These are phyloP conservation scores for Drosera spatulata DNA, from an alignment of 179 eudicot species.

Conservation along the genomic window DNA sequence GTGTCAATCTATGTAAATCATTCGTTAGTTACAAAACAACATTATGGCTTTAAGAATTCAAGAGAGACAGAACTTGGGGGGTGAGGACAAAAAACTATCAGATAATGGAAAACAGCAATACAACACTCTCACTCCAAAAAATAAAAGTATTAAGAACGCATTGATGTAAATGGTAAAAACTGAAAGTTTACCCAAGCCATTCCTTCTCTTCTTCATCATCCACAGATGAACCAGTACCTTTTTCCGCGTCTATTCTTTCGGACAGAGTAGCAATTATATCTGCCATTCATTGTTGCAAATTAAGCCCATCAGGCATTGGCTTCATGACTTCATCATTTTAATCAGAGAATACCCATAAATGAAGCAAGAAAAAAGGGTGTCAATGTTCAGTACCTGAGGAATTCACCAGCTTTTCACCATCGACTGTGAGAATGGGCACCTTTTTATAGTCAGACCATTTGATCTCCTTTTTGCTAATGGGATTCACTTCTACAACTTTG, in stretches of 20 bases:
- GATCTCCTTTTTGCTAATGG: slow-evolving; percentile 92
- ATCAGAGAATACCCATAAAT: background rate
- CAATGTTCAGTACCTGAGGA: slow-evolving; percentile 62
- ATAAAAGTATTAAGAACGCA: slow-evolving; percentile 1
- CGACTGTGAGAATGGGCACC: slow-evolving; percentile 85
- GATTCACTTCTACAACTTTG: slow-evolving; percentile 97
- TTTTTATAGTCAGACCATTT: slow-evolving; percentile 98
- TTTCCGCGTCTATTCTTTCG: slow-evolving; percentile 38
- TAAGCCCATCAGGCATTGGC: background rate
- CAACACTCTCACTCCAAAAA: background rate
- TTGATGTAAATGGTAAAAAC: slow-evolving; percentile 1
- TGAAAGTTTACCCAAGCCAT: slow-evolving; percentile 63
- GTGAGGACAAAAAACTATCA: too few species aligned
- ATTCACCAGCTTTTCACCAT: slow-evolving; percentile 80
- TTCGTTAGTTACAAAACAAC: background rate
- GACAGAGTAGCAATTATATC: slow-evolving; percentile 59
- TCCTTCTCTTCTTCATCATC: slow-evolving; percentile 59
- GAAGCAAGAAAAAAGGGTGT: background rate
- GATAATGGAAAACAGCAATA: background rate
- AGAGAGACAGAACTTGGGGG: too few species aligned
- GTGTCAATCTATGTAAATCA: background rate
- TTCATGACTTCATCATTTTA: background rate
- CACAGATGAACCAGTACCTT: slow-evolving; percentile 12
- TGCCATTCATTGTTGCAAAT: slow-evolving; percentile 18
- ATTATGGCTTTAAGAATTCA: too few species aligned